Evolutionary conservation across 768 basidiomycete species (phyloP).

Genomic region (Tylopilus plumbeoviolaceoides): DNA sequence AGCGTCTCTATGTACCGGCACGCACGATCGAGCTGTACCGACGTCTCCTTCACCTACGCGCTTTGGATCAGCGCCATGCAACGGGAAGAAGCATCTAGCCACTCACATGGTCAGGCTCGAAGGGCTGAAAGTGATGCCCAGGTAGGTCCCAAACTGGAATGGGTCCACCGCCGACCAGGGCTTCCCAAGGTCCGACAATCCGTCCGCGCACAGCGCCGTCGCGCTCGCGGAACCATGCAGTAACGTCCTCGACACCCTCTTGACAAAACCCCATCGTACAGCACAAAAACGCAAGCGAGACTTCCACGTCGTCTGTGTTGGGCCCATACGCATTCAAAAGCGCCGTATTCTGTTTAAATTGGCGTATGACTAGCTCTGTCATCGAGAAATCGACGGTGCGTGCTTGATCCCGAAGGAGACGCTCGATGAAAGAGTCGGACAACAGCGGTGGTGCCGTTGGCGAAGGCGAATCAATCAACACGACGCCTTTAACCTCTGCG

Average conservation of each 20-base stretch:
- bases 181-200: slow-evolving; percentile 46
- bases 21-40: slow-evolving; percentile 20
- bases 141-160: slow-evolving; percentile 53
- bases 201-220: slow-evolving; percentile 13
- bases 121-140: slow-evolving; percentile 63
- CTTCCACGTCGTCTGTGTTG: slow-evolving; percentile 17
- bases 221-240: slow-evolving; percentile 52
- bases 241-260: slow-evolving; percentile 33
- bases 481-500: slow-evolving; percentile 47
- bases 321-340: slow-evolving; percentile 49
- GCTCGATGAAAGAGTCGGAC: slow-evolving; percentile 48
- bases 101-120: slow-evolving; percentile 49
- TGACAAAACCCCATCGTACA: slow-evolving; percentile 45
- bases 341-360: slow-evolving; percentile 46
- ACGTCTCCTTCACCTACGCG: slow-evolving; percentile 20
- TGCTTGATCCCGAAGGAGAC: slow-evolving; percentile 34
- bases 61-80: background rate
- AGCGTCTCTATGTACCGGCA: slow-evolving; percentile 13
- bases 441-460: slow-evolving; percentile 52
- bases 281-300: slow-evolving; percentile 49
- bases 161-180: slow-evolving; percentile 30
- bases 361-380: slow-evolving; percentile 36
- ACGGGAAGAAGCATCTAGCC: background rate
- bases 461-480: slow-evolving; percentile 65
- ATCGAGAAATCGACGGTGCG: slow-evolving; percentile 29